A percentile compares a stretch with the other conserved stretches of the same genome.
Conservation (phyloP, 805 yeast genomes). For the Saccharomycopsis microspora region DNA sequence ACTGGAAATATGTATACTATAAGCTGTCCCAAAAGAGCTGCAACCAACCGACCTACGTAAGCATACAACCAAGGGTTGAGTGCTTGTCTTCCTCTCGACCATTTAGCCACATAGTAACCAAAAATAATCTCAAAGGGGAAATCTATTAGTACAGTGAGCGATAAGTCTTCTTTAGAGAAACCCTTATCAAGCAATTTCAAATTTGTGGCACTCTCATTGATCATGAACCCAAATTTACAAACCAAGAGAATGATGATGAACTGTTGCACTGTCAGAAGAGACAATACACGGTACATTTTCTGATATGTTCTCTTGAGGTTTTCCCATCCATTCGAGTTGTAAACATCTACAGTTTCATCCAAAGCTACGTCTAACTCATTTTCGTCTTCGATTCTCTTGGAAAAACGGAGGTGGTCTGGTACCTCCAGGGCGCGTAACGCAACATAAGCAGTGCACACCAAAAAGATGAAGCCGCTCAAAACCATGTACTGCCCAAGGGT, state of each 20-base stretch:
- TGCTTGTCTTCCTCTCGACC: slow-evolving; percentile 72
- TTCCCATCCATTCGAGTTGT: slow-evolving; percentile 8
- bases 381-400: slow-evolving; percentile 5
- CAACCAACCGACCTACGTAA: slow-evolving; percentile 65
- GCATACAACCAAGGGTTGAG: slow-evolving; percentile 86
- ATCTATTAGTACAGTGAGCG: slow-evolving; percentile 84
- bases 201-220: slow-evolving; percentile 92
- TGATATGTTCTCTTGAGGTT: slow-evolving; percentile 41
- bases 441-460: slow-evolving; percentile 54
- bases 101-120: slow-evolving; percentile 91
- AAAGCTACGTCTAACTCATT: slow-evolving; percentile 16
- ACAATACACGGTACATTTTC: slow-evolving; percentile 60
- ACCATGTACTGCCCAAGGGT: slow-evolving; percentile 64
- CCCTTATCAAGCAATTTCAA: slow-evolving; percentile 86
- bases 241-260: slow-evolving; percentile 65
- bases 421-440: slow-evolving; percentile 59
- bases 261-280: slow-evolving; percentile 58
- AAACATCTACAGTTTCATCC: not conserved
- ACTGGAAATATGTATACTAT: slow-evolving; percentile 65
- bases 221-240: slow-evolving; percentile 88
- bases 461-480: slow-evolving; percentile 66
- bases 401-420: slow-evolving; percentile 34
- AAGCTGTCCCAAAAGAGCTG: slow-evolving; percentile 67
- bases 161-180: slow-evolving; percentile 83
- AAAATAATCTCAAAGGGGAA: slow-evolving; percentile 93